Conservation (phyloP, 768 basidiomycete genomes). For the Hydnomerulius pinastri region DNA sequence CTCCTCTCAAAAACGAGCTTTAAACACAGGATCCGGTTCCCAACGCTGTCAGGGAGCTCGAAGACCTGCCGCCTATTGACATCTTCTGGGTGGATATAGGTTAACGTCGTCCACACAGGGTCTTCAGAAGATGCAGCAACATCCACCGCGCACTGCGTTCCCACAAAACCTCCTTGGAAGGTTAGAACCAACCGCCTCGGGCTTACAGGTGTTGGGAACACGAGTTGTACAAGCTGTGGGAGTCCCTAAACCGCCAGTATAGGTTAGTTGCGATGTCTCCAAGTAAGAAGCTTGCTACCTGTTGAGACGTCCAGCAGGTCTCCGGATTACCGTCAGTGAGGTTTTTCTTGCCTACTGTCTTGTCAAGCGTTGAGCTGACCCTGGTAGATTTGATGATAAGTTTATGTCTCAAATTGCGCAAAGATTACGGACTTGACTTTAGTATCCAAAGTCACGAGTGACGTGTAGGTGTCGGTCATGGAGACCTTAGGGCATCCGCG, state of each 20-base stretch:
- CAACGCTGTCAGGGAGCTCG: slow-evolving; percentile 38
- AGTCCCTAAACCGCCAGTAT: slow-evolving; percentile 52
- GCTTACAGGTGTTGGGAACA: slow-evolving; percentile 52
- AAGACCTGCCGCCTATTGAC: slow-evolving; percentile 75
- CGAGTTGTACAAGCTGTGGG: slow-evolving; percentile 73
- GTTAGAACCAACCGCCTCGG: slow-evolving; percentile 61
- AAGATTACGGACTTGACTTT: slow-evolving; percentile 42
- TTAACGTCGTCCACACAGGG: slow-evolving; percentile 50
- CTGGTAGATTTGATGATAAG: slow-evolving; percentile 36
- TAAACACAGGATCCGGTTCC: slow-evolving; percentile 42
- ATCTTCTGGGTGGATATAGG: slow-evolving; percentile 74
- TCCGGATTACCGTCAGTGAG: slow-evolving; percentile 71
- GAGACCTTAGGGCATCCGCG: too few relatives aligned
- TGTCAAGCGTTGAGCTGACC: slow-evolving; percentile 81
- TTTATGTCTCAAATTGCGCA: slow-evolving; percentile 31
- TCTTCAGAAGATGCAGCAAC: slow-evolving; percentile 34
- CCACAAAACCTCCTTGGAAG: slow-evolving; percentile 88
- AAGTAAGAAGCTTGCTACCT: slow-evolving; percentile 42
- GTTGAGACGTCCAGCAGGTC: slow-evolving; percentile 85
- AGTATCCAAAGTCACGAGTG: slow-evolving; percentile 25
- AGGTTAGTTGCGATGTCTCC: slow-evolving; percentile 4
- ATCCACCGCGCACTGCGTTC: slow-evolving; percentile 59
- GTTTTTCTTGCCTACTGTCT: slow-evolving; percentile 68
- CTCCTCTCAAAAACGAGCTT: slow-evolving; percentile 77
- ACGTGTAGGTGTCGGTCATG: slow-evolving; percentile 24